These are phyloP conservation scores for Daldinia eschscholtzii DNA, from an alignment of 2,329 filamentous ascomycete genomes.

Conservation along the genomic window DNA sequence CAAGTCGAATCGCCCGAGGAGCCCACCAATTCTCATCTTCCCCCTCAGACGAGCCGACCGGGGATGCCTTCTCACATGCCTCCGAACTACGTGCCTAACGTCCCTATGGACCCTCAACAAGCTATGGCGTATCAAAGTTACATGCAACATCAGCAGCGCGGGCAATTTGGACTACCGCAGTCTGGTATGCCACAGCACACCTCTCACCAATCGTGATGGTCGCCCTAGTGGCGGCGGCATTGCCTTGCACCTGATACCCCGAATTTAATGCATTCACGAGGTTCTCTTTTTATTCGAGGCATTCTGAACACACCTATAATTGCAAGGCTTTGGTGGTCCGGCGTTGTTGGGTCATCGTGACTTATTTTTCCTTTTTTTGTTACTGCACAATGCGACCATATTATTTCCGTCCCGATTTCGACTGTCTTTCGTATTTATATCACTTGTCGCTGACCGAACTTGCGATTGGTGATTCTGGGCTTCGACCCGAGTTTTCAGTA, in stretches of 20 bases:
- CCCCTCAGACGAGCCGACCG: conserved; percentile 71
- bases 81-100: conserved; percentile 71
- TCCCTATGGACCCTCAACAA: conserved; percentile 80
- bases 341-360: conserved; percentile 57
- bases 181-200: conserved; percentile 85
- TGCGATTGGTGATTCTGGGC: conserved; percentile 23
- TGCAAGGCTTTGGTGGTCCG: conserved; percentile 59
- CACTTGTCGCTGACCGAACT: conserved; percentile 28
- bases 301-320: conserved; percentile 55
- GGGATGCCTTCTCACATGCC: conserved; percentile 78
- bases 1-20: conserved; percentile 94
- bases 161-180: conserved; percentile 82
- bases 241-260: conserved; percentile 66
- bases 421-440: conserved; percentile 47
- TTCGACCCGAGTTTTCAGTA: conserved; percentile 23
- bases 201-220: conserved; percentile 78
- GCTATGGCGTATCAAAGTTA: conserved; percentile 88
- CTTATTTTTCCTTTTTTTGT: conserved; percentile 42
- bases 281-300: conserved; percentile 54
- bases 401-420: conserved; percentile 45
- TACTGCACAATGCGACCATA: conserved; percentile 44
- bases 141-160: conserved; percentile 76
- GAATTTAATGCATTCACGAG: conserved; percentile 67
- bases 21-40: conserved; percentile 80
- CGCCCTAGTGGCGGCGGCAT: conserved; percentile 49